These are phyloP conservation scores for Luffa acutangula DNA, from an alignment of 306 rosid species.

Conservation along the genomic window DNA sequence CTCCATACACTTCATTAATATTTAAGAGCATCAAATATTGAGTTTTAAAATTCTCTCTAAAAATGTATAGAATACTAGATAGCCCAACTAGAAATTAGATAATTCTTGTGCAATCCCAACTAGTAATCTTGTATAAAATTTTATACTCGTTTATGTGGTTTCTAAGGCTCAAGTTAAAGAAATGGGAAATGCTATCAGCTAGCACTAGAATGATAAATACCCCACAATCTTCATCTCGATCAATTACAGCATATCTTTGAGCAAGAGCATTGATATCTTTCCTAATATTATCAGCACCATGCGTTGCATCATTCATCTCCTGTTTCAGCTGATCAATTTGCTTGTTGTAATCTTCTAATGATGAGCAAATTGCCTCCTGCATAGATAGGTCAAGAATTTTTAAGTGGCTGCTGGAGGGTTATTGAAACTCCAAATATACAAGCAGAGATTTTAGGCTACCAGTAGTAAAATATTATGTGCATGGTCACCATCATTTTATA, in stretches of 20 bases:
- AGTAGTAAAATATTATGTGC: background rate
- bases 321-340: slow-evolving; percentile 88
- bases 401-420: background rate
- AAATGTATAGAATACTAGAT: background rate
- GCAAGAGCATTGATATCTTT: slow-evolving; percentile 96
- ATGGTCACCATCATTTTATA: background rate
- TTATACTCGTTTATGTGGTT: background rate
- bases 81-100: background rate
- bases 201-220: slow-evolving; percentile 40
- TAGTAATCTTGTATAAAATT: background rate
- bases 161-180: background rate
- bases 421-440: background rate
- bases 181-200: background rate
- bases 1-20: background rate
- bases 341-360: slow-evolving; percentile 95
- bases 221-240: slow-evolving; percentile 94
- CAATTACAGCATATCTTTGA: slow-evolving; percentile 94
- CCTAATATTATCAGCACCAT: slow-evolving; percentile 93
- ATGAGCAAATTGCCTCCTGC: slow-evolving; percentile 93
- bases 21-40: background rate
- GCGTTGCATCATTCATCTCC: slow-evolving; percentile 98
- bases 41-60: background rate
- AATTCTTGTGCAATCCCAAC: background rate
- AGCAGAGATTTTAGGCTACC: background rate
- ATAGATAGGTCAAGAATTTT: slow-evolving; percentile 7